Conservation (phyloP, 164 flowering plant genomes). For the Kalanchoe fedtschenkoi region DNA sequence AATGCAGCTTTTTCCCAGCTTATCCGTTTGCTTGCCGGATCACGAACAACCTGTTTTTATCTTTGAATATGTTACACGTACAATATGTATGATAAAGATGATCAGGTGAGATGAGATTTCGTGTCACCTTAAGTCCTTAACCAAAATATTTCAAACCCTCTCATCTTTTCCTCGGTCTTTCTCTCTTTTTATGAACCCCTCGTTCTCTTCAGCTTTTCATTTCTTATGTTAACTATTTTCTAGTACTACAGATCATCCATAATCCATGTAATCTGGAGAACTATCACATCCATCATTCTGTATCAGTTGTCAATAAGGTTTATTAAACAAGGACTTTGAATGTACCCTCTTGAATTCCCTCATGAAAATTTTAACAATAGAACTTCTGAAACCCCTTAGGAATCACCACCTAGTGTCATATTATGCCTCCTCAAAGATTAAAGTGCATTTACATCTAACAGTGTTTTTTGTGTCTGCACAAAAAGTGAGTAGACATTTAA, state of each 20-base stretch:
- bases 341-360: too few relatives aligned
- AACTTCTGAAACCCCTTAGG: background rate
- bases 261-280: background rate
- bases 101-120: background rate
- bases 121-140: background rate
- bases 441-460: background rate
- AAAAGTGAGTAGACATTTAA: background rate
- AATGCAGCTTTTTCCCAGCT: constrained; percentile 6
- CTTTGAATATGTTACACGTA: background rate
- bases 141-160: background rate
- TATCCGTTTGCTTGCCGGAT: constrained; percentile 5
- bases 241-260: background rate
- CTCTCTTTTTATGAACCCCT: background rate
- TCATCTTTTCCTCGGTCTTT: background rate
- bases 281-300: background rate
- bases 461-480: background rate
- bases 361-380: too few relatives aligned
- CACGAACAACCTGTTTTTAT: background rate
- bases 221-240: background rate
- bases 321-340: too few relatives aligned
- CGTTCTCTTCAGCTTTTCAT: background rate
- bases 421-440: background rate
- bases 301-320: too few relatives aligned
- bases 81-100: background rate
- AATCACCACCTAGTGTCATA: too few relatives aligned